These are phyloP conservation scores for Lodderomyces elongisporus DNA, from an alignment of 1,139 yeast genomes.

Conservation along the genomic window DNA sequence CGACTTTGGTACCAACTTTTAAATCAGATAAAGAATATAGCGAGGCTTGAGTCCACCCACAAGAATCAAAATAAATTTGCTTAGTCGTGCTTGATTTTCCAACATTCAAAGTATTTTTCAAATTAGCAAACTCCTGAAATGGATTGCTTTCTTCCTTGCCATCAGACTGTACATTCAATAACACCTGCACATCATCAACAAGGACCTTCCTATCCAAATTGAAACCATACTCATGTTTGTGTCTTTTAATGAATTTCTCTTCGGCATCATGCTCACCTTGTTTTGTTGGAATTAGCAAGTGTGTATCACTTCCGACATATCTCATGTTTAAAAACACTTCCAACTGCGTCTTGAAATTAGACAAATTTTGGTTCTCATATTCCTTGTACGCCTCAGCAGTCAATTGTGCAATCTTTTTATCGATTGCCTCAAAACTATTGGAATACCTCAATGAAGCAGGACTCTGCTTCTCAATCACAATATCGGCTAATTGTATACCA, in stretches of 20 bases:
- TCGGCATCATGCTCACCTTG: constrained; percentile 22
- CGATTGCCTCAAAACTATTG: constrained; percentile 18
- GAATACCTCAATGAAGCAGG: constrained; percentile 40
- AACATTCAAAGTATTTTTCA: constrained; percentile 8
- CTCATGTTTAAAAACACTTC: constrained; percentile 74
- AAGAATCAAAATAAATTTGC: constrained; percentile 27
- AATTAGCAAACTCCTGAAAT: constrained; percentile 23
- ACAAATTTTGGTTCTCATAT: constrained; percentile 27
- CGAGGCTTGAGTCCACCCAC: constrained; percentile 48
- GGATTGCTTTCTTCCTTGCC: constrained; percentile 31
- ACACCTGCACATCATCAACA: constrained; percentile 77
- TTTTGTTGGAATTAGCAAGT: constrained; percentile 53
- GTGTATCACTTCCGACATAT: constrained; percentile 85
- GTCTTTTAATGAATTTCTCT: constrained; percentile 27
- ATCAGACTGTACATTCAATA: constrained; percentile 27
- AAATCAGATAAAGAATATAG: constrained; percentile 50
- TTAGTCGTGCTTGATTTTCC: constrained; percentile 6
- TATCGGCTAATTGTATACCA: constrained; percentile 42
- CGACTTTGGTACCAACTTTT: constrained; percentile 46
- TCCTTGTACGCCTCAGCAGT: constrained; percentile 26
- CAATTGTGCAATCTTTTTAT: constrained; percentile 22
- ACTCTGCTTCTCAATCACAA: constrained; percentile 59
- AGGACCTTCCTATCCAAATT: constrained; percentile 46
- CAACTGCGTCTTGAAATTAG: constrained; percentile 24
- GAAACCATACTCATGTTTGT: constrained; percentile 38